Conservation (phyloP, 805 yeast genomes). For the Suhomyces sp. region DNA sequence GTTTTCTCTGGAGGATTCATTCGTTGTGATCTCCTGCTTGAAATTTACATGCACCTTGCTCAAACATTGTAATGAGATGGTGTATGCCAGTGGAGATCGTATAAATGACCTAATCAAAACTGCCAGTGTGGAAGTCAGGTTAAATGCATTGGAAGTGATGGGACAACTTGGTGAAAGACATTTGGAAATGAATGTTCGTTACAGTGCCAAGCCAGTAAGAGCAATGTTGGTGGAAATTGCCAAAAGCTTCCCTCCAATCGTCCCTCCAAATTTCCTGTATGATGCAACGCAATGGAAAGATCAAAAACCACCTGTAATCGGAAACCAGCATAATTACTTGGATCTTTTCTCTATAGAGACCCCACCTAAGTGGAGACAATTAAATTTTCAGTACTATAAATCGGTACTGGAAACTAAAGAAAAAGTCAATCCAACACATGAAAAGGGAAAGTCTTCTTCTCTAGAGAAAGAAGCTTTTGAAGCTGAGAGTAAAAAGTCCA, state of each 20-base stretch:
- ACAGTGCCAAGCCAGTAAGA: conserved; percentile 42
- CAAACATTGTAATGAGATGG: conserved; percentile 66
- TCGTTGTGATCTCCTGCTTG: conserved; percentile 50
- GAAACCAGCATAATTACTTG: conserved; percentile 45
- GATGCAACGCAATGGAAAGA: conserved; percentile 7
- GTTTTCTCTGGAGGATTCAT: conserved; percentile 48
- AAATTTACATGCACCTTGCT: conserved; percentile 62
- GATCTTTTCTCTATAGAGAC: conserved; percentile 45
- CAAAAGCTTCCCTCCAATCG: conserved; percentile 49
- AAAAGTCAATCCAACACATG: conserved; percentile 14
- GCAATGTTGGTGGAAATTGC: conserved; percentile 54
- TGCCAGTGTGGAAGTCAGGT: conserved; percentile 57
- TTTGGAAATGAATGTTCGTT: conserved; percentile 43
- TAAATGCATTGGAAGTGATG: conserved; percentile 60
- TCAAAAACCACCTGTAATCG: conserved; percentile 24
- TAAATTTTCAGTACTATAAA: conserved; percentile 53
- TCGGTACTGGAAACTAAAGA: conserved; percentile 7
- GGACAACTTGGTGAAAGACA: conserved; percentile 61
- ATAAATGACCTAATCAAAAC: conserved; percentile 58
- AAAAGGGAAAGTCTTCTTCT: conserved; percentile 10
- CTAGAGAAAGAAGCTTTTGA: conserved; percentile 7
- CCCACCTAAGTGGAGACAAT: conserved; percentile 57
- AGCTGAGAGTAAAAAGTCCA: neutral
- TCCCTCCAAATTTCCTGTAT: conserved; percentile 30
- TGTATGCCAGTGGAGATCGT: conserved; percentile 66